Evolutionary conservation across 306 rosid species (phyloP).

Genomic region (Cucurbita ficifolia): DNA sequence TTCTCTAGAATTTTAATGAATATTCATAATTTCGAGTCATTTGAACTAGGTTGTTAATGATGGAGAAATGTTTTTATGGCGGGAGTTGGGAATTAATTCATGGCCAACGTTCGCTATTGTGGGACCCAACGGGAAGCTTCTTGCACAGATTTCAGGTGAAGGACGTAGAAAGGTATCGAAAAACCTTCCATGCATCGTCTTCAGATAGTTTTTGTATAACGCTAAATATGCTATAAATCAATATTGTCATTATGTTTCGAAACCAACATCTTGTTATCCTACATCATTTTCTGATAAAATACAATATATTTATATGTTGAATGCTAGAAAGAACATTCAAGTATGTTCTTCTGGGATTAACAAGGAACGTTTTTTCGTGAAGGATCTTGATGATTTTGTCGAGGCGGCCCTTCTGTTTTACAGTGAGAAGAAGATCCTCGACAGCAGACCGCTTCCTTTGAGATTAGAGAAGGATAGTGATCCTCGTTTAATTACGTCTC

Average conservation of each 20-base stretch:
- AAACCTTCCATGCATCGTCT: neutral
- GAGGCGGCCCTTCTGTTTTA: slow-evolving; percentile 87
- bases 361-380: slow-evolving; percentile 6
- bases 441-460: slow-evolving; percentile 47
- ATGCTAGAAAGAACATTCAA: neutral
- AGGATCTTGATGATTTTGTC: slow-evolving; percentile 91
- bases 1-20: neutral
- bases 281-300: neutral
- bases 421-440: slow-evolving; percentile 57
- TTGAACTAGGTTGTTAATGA: slow-evolving; percentile 77
- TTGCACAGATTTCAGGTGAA: slow-evolving; percentile 85
- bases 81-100: slow-evolving; percentile 75
- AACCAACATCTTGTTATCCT: neutral
- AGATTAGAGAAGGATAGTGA: slow-evolving; percentile 77
- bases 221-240: too few relatives aligned
- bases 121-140: slow-evolving; percentile 76
- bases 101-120: slow-evolving; percentile 95
- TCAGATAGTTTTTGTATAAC: too few relatives aligned
- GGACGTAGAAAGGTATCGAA: slow-evolving; percentile 74
- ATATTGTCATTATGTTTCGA: neutral
- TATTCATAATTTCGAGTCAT: neutral
- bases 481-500: slow-evolving; percentile 71
- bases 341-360: neutral
- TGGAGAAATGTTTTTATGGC: slow-evolving; percentile 89
- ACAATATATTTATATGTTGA: neutral